Evolutionary conservation across 2,329 filamentous ascomycete species (phyloP), one percentile per base, ranked within the genome.

Genomic region (Talaromyces sp.): DNA sequence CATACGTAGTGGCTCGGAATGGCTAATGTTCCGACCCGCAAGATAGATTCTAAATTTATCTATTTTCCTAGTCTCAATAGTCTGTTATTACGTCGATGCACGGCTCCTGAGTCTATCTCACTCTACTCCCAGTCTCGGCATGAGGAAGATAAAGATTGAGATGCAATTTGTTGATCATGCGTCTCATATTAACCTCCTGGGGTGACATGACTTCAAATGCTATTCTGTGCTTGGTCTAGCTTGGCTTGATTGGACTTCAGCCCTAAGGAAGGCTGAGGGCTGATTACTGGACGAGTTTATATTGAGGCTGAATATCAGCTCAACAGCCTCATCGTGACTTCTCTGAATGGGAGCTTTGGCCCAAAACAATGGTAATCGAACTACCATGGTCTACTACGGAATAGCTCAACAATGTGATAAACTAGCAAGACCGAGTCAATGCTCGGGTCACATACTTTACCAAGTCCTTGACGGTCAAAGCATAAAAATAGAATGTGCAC

Each of bases 401-500:
- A 31, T 47, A 47, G 19, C 19, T 47, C 19, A 14, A 14, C 19
- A 24, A 24, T 24, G 19, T 24, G 24, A 47, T 10, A 19, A 47
- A 43, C 41, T 19, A n/a, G n/a, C 3, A n/a, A 6, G 13, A 50
- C 22, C 22, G 47, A 50, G 47, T 52, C 24, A 33, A 52, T n/a
- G n/a, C 27, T 52, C 49, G 8, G 27, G 24, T 52, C 49, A 31
- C 49, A 52, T 33, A 52, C 49, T 52, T 52, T 52, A 31, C 49
- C 49, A n/a, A 14, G 11, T 56, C 52, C 14, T 19, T 39, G 52
- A 52, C 52, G 2, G 52, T 14, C 24, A 59, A 45, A 35, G 19
- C 35, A 47, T 57, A 63, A 63, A 63, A 63, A 57, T 63, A 63
- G 61, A 57, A 56, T 57, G 61, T 35, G 61, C 61, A 63, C 61